Base-by-base conservation (phyloP, 2,329 filamentous ascomycete species). In the Epichloe aotearoae region DNA sequence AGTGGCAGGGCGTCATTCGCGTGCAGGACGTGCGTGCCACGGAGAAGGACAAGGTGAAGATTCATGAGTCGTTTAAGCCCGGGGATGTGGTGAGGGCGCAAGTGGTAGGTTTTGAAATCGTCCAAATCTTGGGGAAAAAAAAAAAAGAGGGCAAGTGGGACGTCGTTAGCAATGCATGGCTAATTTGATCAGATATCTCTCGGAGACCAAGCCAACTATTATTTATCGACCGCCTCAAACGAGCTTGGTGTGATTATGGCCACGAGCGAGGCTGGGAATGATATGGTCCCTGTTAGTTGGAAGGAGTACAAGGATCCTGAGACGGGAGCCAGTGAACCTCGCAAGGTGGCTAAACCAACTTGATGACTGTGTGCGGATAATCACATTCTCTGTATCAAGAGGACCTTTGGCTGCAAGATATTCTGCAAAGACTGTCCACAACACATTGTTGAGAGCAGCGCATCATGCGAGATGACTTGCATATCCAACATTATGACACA, bases 181-280 rank as follows among this genome's bases (percentile, higher is more conserved):
- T 12, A 23, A 12, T 23, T 15, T n/a, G 30, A 5, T 17, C 47
- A 85, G 82, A 93, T 95, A 52, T 93, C 86, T 7, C 70, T 97
- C 14, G 93, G 93, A 38, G 93, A 98, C 64, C 90, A 97, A 70
- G 82, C 86, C 47, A 95, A 88, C 61, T 98, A 97, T 66, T 98
- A 96, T 66, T 76, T 95, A n/a, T 86, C 84, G 26, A 98, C 93
- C 1, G 88, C 89, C 30, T 81, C 81, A 58, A 97, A 98, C 67
- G 86, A 95, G 64, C 74, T 95, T 40, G 93, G 93, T 2, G 91
- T 97, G 52, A 86, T 98, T 39, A 87, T 97, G 82, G 93, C 91
- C 10, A 84, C 80, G 58, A 94, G 88, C 63, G 88, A 95, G 64
- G 79, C 78, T 2, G 90, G 90, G 1, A 91, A 94, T 68, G 79